Conservation (phyloP, 2,329 filamentous ascomycete species). For the Exophiala calicioides region DNA sequence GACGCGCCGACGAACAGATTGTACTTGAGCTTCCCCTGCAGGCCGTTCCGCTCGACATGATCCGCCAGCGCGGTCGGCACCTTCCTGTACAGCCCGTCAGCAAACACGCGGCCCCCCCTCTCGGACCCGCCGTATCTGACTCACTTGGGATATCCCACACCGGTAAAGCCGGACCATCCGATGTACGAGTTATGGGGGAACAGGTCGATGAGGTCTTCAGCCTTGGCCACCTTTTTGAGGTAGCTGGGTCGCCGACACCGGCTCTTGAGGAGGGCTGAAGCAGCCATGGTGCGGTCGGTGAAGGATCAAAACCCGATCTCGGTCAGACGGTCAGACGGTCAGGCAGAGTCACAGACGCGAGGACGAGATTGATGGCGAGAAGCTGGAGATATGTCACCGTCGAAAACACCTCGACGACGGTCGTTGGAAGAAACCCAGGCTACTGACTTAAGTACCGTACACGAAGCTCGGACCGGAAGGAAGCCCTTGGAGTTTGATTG, state of each 20-base stretch:
- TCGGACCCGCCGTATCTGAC: constrained; percentile 34
- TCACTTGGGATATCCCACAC: constrained; percentile 84
- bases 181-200: constrained; percentile 86
- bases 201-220: constrained; percentile 75
- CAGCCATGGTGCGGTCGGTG: constrained; percentile 50
- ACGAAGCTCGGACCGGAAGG: no score
- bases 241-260: constrained; percentile 75
- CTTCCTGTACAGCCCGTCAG: constrained; percentile 57
- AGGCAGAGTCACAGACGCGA: not conserved
- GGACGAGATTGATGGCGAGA: not conserved
- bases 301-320: not conserved
- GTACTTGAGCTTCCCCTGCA: constrained; percentile 83
- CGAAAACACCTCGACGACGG: no score
- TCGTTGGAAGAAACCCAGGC: no score
- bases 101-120: not conserved
- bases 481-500: no score
- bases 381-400: no score
- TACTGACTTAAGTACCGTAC: no score
- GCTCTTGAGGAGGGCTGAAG: constrained; percentile 73
- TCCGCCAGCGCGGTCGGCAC: constrained; percentile 82
- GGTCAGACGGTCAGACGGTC: not conserved
- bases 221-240: constrained; percentile 75
- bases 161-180: constrained; percentile 89
- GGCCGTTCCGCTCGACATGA: constrained; percentile 81
- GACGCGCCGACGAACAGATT: constrained; percentile 87